phyloP scores from a whole-genome alignment of 129 eudicot genomes.

The Centaurea solstitialis region DNA sequence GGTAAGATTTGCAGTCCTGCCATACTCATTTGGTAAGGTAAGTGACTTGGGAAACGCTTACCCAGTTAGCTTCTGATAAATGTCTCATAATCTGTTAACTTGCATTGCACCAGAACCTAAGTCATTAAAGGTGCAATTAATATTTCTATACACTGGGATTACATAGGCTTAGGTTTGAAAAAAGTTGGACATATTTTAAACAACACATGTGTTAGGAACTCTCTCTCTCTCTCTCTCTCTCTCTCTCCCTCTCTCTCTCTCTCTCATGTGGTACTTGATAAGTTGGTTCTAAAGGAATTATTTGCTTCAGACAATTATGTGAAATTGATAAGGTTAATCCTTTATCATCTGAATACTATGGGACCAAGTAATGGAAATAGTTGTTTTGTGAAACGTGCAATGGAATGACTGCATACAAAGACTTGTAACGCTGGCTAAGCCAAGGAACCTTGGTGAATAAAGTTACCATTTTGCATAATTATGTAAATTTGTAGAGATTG shows the following conservation, averaged over 20 bases:
- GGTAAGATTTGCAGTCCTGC: no score
- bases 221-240: neutral
- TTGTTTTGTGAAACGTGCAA: neutral
- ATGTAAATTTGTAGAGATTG: slow-evolving; percentile 2
- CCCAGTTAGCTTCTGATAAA: neutral
- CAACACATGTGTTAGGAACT: neutral
- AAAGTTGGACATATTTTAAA: neutral
- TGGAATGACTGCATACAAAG: neutral
- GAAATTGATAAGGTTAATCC: neutral
- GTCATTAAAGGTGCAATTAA: neutral
- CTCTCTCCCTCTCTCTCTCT: neutral
- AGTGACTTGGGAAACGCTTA: no score
- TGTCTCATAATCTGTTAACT: neutral
- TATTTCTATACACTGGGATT: neutral
- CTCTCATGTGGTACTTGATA: neutral
- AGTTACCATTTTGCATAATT: neutral
- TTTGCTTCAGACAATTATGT: neutral
- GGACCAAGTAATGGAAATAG: neutral
- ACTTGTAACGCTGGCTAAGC: neutral
- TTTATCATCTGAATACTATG: neutral
- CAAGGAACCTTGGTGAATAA: neutral
- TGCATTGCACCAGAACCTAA: neutral
- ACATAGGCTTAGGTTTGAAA: neutral
- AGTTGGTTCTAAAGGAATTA: neutral
- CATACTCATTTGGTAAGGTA: no score